These are phyloP conservation scores for Coffea humblotiana DNA, from an alignment of 305 asterid species.

Conservation along the genomic window DNA sequence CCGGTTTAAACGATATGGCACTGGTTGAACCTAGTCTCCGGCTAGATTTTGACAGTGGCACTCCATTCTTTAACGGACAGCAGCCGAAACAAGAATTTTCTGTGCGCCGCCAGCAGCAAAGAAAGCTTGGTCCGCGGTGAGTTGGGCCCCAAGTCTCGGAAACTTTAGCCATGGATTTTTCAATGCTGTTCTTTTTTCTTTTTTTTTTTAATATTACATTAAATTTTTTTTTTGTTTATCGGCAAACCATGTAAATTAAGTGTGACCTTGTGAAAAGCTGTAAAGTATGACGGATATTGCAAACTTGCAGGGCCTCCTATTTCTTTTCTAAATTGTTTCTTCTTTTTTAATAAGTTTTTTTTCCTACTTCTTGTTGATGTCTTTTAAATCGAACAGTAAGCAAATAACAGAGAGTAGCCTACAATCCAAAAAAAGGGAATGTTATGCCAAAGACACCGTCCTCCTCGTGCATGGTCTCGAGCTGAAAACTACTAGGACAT, in stretches of 20 bases:
- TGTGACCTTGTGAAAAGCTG: neutral
- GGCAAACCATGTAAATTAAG: neutral
- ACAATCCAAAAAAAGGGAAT: neutral
- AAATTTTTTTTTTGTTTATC: neutral
- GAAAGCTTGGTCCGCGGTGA: neutral
- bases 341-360: neutral
- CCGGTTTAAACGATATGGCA: constrained; percentile 28
- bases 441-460: neutral
- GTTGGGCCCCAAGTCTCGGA: neutral
- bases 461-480: neutral
- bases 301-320: neutral
- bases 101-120: neutral
- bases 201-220: neutral
- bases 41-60: neutral
- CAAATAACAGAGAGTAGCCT: neutral
- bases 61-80: neutral
- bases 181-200: neutral
- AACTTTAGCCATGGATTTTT: neutral
- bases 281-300: neutral
- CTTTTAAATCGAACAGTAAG: neutral
- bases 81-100: constrained; percentile 5
- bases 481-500: neutral
- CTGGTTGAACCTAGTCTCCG: neutral
- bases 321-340: neutral
- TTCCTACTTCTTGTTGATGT: neutral